phyloP scores from a whole-genome alignment of 2,329 filamentous ascomycete species.

The Alternaria sp. region DNA sequence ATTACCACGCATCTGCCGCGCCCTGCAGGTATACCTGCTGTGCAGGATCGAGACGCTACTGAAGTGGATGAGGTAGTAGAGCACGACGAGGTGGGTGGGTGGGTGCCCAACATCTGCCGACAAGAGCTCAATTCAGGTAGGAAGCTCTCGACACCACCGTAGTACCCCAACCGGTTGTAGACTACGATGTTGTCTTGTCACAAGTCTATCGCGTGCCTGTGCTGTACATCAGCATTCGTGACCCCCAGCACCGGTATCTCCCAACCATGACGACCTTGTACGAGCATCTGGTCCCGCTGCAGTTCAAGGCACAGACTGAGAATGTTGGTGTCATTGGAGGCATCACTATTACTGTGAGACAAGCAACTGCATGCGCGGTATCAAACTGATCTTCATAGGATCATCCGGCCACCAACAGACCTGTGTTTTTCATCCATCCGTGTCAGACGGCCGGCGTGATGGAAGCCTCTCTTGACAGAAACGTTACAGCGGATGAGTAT shows the following conservation, averaged over 20 bases:
- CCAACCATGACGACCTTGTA: constrained; percentile 49
- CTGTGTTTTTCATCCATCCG: constrained; percentile 91
- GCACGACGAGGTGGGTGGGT: constrained; percentile 30
- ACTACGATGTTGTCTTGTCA: constrained; percentile 57
- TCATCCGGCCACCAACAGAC: constrained; percentile 81
- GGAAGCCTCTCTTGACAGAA: constrained; percentile 57
- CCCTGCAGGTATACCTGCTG: not conserved
- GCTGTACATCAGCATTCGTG: constrained; percentile 52
- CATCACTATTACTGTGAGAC: constrained; percentile 48
- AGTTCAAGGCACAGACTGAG: constrained; percentile 44
- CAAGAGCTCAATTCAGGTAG: constrained; percentile 10
- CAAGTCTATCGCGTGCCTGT: constrained; percentile 57
- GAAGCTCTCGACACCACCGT: constrained; percentile 22
- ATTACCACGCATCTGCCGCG: constrained; percentile 32
- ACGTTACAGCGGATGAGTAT: constrained; percentile 69
- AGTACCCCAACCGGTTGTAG: constrained; percentile 14
- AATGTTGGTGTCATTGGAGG: constrained; percentile 52
- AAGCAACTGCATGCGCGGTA: not conserved
- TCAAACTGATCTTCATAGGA: constrained; percentile 61
- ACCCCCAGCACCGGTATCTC: constrained; percentile 38
- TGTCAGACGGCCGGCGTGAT: constrained; percentile 88
- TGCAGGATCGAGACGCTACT: not conserved
- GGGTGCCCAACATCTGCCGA: not conserved
- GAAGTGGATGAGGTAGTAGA: constrained; percentile 22
- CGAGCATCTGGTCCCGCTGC: constrained; percentile 46